Conservation (phyloP, 2,329 filamentous ascomycete genomes). For the Sarocladium strictum region DNA sequence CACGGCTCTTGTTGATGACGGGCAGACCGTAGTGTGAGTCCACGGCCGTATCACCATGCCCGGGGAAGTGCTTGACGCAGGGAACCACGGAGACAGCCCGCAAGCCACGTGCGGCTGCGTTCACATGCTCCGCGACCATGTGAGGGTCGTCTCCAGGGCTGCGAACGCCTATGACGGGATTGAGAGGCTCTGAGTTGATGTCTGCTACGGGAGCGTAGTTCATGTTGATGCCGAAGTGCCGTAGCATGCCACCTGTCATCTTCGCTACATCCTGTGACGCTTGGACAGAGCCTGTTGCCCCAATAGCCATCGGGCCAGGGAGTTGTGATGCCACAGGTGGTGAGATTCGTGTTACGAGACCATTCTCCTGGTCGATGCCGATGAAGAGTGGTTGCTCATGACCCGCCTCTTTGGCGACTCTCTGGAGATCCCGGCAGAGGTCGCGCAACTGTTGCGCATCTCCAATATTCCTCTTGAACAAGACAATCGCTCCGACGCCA, state of each 20-base stretch:
- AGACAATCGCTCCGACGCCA: conserved; percentile 19
- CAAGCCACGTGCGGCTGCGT: conserved; percentile 17
- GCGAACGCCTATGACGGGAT: conserved; percentile 21
- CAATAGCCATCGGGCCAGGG: conserved; percentile 20
- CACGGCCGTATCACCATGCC: conserved; percentile 20
- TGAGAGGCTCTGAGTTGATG: conserved; percentile 20
- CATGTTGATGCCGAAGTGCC: conserved; percentile 22
- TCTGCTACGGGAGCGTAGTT: conserved; percentile 22
- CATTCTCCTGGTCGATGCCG: conserved; percentile 22
- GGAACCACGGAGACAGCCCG: conserved; percentile 15
- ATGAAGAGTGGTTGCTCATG: conserved; percentile 20
- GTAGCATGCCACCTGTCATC: conserved; percentile 17
- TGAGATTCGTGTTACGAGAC: conserved; percentile 20
- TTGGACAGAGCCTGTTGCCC: conserved; percentile 15
- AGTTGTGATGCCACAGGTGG: conserved; percentile 19
- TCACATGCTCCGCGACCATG: conserved; percentile 15
- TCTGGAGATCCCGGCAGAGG: conserved; percentile 18
- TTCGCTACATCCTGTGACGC: conserved; percentile 14
- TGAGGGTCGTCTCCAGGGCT: conserved; percentile 20
- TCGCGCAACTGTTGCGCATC: conserved; percentile 16
- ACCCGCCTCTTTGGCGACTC: conserved; percentile 17
- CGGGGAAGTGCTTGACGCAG: conserved; percentile 22
- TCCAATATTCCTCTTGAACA: conserved; percentile 21
- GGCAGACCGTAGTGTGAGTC: conserved; percentile 22
- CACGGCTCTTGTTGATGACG: conserved; percentile 18